These are phyloP conservation scores for Mallotus nudiflorus DNA, from an alignment of 345 rosid species.

Conservation along the genomic window DNA sequence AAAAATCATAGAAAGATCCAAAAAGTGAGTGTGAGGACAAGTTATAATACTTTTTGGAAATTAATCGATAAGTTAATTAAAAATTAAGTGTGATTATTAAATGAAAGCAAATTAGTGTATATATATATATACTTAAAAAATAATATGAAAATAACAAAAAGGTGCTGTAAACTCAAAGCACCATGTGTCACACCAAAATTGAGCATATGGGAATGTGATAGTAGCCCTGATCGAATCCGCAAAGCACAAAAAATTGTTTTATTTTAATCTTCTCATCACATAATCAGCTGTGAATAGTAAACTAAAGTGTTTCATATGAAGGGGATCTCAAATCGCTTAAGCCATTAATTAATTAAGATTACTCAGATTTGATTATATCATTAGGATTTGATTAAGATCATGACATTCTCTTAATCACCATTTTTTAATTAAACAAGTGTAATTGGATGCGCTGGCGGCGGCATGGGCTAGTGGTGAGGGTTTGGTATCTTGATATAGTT, in stretches of 20 bases:
- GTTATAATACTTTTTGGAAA: too few relatives aligned
- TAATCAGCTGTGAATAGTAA: too few relatives aligned
- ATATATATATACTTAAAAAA: neutral
- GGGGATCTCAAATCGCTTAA: neutral
- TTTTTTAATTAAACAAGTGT: conserved; percentile 6
- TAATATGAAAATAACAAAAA: too few relatives aligned
- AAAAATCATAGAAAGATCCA: too few relatives aligned
- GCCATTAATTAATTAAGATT: conserved; percentile 21
- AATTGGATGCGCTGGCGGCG: conserved; percentile 28
- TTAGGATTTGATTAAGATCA: conserved; percentile 12
- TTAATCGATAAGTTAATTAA: too few relatives aligned
- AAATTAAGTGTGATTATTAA: too few relatives aligned
- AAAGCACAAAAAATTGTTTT: neutral
- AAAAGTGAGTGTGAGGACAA: too few relatives aligned
- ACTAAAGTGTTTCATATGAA: neutral
- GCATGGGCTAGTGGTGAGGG: conserved; percentile 20
- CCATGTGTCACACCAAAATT: conserved; percentile 2
- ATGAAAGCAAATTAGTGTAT: too few relatives aligned
- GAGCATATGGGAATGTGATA: conserved; percentile 14
- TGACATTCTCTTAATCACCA: conserved; percentile 9
- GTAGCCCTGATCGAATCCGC: neutral
- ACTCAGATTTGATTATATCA: conserved; percentile 23
- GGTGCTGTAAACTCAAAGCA: neutral
- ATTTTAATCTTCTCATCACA: too few relatives aligned
- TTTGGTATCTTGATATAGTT: neutral